These are phyloP conservation scores for Plantago elongata DNA, from an alignment of 257 asterid genomes.

Conservation along the genomic window DNA sequence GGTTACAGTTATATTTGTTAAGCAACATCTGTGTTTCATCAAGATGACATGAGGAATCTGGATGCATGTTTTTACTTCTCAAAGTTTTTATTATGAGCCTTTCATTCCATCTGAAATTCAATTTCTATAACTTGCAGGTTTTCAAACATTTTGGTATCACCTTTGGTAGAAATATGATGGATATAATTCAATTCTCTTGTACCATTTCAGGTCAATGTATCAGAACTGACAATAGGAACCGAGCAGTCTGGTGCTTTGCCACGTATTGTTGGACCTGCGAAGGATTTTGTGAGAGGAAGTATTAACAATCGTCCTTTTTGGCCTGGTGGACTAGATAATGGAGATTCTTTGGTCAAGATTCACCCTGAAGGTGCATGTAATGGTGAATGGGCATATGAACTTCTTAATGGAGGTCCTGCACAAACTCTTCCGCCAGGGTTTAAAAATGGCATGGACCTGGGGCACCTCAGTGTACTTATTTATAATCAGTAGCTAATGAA, in stretches of 20 bases:
- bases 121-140: constrained; percentile 12
- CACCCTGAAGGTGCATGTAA: constrained; percentile 77
- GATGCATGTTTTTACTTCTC: constrained; percentile 9
- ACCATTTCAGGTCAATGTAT: constrained; percentile 61
- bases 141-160: constrained; percentile 9
- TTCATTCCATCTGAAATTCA: not conserved
- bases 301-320: constrained; percentile 82
- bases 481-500: constrained; percentile 13
- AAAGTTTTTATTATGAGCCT: not conserved
- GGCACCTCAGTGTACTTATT: constrained; percentile 67
- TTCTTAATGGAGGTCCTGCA: constrained; percentile 73
- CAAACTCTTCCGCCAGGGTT: constrained; percentile 71
- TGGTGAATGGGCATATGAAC: constrained; percentile 83
- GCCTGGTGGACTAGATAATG: constrained; percentile 80
- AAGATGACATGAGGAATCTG: too few relatives aligned
- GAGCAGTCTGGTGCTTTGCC: constrained; percentile 81
- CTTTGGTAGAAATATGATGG: not conserved
- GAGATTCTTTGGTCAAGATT: constrained; percentile 56
- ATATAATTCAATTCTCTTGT: constrained; percentile 20
- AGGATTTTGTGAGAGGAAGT: constrained; percentile 93
- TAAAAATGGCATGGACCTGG: constrained; percentile 70
- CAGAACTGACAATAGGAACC: constrained; percentile 63
- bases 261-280: constrained; percentile 81
- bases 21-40: not conserved
- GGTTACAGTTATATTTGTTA: constrained; percentile 15